phyloP scores from a whole-genome alignment of 768 basidiomycete genomes.

The Lentinula sp. region DNA sequence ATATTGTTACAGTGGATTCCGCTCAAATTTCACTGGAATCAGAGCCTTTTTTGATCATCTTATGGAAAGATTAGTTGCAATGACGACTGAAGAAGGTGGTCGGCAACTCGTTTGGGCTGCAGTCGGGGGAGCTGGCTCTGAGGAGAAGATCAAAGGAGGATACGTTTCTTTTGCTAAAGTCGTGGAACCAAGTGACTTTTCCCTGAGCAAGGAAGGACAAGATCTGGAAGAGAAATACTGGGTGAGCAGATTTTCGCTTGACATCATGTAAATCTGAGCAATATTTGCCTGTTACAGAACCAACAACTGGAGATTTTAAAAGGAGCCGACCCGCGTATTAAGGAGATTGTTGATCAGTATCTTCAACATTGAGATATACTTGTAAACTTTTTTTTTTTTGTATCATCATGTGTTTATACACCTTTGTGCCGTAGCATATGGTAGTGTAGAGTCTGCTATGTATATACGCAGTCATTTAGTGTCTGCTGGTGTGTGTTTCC shows the following conservation, averaged over 20 bases:
- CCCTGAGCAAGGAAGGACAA: constrained; percentile 24
- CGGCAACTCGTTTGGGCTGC: constrained; percentile 29
- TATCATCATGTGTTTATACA: too few species aligned
- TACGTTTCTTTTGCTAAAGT: constrained; percentile 19
- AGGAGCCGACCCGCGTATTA: neutral
- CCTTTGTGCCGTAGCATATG: too few species aligned
- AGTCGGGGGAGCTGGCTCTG: constrained; percentile 13
- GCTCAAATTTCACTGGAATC: constrained; percentile 17
- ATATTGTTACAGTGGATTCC: constrained; percentile 31
- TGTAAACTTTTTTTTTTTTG: too few species aligned
- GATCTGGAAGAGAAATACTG: constrained; percentile 24
- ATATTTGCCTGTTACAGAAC: neutral
- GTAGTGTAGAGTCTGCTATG: too few species aligned
- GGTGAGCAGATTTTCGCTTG: constrained; percentile 17
- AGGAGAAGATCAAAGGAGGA: constrained; percentile 22
- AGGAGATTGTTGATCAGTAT: neutral
- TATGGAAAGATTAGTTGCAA: constrained; percentile 25
- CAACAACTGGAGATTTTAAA: neutral
- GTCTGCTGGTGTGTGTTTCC: too few species aligned
- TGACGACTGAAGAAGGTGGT: constrained; percentile 30
- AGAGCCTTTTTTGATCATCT: constrained; percentile 12
- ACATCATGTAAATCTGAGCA: neutral
- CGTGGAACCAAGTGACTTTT: constrained; percentile 26
- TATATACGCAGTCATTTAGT: too few species aligned
- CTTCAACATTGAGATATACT: neutral